A percentile compares a stretch with the other conserved stretches of the same genome.
Evolutionary conservation across 1,139 yeast species (phyloP).

Genomic region (Candida frijolesensis): DNA sequence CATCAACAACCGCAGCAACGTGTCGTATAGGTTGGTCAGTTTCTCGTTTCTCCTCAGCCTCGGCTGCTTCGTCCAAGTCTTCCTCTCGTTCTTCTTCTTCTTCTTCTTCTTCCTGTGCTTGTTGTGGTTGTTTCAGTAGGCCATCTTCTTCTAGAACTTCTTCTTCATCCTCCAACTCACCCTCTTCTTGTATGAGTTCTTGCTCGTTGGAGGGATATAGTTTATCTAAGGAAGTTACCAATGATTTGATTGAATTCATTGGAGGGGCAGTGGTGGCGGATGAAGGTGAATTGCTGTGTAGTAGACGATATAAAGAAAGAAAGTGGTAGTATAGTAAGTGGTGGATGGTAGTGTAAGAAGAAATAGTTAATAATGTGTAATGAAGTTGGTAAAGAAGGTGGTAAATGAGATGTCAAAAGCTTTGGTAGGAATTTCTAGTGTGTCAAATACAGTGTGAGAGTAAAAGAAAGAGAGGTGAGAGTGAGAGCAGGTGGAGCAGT

Average conservation of each 20-base stretch:
- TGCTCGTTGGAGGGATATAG: slow-evolving; percentile 25
- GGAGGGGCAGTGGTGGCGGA: not conserved
- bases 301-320: no score
- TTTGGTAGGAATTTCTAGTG: no score
- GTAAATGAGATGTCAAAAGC: no score
- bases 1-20: not conserved
- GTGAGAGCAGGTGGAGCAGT: no score
- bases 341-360: no score
- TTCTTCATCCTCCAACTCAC: slow-evolving; percentile 9
- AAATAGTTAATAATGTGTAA: no score
- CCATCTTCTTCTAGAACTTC: slow-evolving; percentile 6
- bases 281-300: not conserved
- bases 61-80: slow-evolving; percentile 16
- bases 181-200: slow-evolving; percentile 7
- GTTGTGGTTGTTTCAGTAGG: slow-evolving; percentile 19
- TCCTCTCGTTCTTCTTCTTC: slow-evolving; percentile 21
- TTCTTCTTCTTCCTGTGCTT: slow-evolving; percentile 12
- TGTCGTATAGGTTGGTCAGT: not conserved
- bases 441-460: no score
- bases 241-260: slow-evolving; percentile 41
- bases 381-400: no score
- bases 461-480: no score
- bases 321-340: no score
- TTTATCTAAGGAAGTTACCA: slow-evolving; percentile 40
- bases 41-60: not conserved